Percentiles rank a stretch among this genome's conserved stretches.
phyloP scores from a whole-genome alignment of 768 basidiomycete genomes.

The Mycena metata region DNA sequence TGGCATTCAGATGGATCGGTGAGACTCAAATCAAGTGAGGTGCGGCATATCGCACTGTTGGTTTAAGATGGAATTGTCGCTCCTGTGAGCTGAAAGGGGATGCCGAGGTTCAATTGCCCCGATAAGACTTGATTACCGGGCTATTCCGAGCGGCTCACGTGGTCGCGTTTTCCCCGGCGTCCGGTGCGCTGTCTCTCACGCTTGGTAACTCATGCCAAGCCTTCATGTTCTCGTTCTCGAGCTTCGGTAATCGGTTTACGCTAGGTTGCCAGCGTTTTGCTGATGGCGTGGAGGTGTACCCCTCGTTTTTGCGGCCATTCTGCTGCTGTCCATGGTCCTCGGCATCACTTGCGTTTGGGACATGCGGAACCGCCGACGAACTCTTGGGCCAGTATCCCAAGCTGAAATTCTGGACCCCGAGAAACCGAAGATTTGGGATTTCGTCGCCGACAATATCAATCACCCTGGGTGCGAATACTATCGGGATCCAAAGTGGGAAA shows the following conservation, averaged over 20 bases:
- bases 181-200: too few species aligned
- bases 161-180: too few species aligned
- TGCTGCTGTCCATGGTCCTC: background rate
- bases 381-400: background rate
- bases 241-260: background rate
- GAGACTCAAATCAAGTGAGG: too few species aligned
- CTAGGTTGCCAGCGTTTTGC: background rate
- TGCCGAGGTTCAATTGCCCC: too few species aligned
- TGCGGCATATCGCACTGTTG: too few species aligned
- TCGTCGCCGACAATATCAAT: background rate
- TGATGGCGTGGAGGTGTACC: background rate
- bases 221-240: conserved; percentile 15
- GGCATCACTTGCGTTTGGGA: conserved; percentile 17
- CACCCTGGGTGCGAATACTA: background rate
- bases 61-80: too few species aligned
- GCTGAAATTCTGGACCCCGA: background rate
- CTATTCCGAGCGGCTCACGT: too few species aligned
- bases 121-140: too few species aligned
- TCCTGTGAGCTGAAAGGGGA: too few species aligned
- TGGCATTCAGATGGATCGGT: too few species aligned
- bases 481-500: conserved; percentile 5
- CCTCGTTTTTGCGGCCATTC: background rate
- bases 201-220: background rate
- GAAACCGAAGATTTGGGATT: conserved; percentile 2
- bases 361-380: background rate